Percentiles rank a stretch among this genome's conserved stretches.
These are phyloP conservation scores for Malus hybrid DNA, from an alignment of 331 rosid species.

Conservation along the genomic window DNA sequence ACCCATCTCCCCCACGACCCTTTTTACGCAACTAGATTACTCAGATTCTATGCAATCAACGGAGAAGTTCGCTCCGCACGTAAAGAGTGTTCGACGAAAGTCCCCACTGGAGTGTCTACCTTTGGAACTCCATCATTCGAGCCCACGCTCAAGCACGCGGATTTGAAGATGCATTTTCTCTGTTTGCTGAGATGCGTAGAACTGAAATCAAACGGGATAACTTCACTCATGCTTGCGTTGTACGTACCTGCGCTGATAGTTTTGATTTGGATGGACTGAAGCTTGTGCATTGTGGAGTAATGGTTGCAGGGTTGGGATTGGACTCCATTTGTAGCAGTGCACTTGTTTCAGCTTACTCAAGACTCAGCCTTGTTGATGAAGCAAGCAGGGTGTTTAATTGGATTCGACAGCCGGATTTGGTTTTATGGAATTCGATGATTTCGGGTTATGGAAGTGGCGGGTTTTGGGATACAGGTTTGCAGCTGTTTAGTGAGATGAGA, in stretches of 20 bases:
- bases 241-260: constrained; percentile 63
- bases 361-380: constrained; percentile 54
- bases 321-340: constrained; percentile 68
- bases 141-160: constrained; percentile 48
- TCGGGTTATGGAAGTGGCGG: constrained; percentile 40
- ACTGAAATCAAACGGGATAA: constrained; percentile 47
- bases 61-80: constrained; percentile 10
- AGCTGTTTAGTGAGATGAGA: constrained; percentile 49
- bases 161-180: constrained; percentile 41
- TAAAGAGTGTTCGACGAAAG: too few relatives aligned
- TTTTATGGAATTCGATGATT: too few relatives aligned
- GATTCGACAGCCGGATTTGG: neutral
- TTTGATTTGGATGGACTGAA: constrained; percentile 39
- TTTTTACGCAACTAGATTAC: constrained; percentile 63
- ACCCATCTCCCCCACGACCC: constrained; percentile 51
- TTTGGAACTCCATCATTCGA: constrained; percentile 84
- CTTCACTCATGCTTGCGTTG: constrained; percentile 63
- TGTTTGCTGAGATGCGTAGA: constrained; percentile 49
- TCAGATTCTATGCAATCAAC: constrained; percentile 45
- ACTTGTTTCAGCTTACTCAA: constrained; percentile 72
- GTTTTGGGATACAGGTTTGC: constrained; percentile 49
- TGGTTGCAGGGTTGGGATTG: constrained; percentile 48
- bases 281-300: constrained; percentile 49
- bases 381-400: constrained; percentile 54
- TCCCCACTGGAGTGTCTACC: constrained; percentile 37